Percentiles rank a stretch among this genome's conserved stretches.
These are phyloP conservation scores for Aspergillus glaucus DNA, from an alignment of 2,329 filamentous ascomycete species.

Conservation along the genomic window DNA sequence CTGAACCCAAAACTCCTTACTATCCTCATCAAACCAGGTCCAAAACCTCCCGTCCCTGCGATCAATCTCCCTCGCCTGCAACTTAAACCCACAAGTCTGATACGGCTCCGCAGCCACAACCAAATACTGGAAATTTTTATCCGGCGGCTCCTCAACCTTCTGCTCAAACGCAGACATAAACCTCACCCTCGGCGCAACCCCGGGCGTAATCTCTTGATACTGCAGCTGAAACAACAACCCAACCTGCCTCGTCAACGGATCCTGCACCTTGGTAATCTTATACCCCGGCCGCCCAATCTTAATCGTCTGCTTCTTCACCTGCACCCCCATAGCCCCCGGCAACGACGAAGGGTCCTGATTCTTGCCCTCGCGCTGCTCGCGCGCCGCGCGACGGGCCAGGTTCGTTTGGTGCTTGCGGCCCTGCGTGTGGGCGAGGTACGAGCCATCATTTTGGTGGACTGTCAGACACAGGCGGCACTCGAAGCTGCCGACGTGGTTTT, in stretches of 20 bases:
- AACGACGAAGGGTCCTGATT: conserved; percentile 56
- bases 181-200: conserved; percentile 72
- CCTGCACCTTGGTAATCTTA: conserved; percentile 93
- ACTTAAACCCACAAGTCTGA: conserved; percentile 94
- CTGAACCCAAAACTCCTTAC: conserved; percentile 96
- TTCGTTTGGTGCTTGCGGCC: conserved; percentile 99
- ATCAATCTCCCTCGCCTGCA: conserved; percentile 90
- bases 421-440: conserved; percentile 96
- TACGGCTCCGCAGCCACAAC: conserved; percentile 95
- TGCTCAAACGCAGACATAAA: conserved; percentile 99
- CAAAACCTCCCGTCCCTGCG: conserved; percentile 82
- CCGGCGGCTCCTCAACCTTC: conserved; percentile 82
- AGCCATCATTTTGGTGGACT: conserved; percentile 97
- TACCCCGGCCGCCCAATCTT: conserved; percentile 97
- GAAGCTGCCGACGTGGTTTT: conserved; percentile 97
- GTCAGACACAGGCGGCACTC: conserved; percentile 96
- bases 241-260: conserved; percentile 80
- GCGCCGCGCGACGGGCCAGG: conserved; percentile 87
- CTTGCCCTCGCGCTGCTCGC: conserved; percentile 85
- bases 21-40: conserved; percentile 90
- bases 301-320: conserved; percentile 73
- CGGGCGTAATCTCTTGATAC: conserved; percentile 80
- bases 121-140: conserved; percentile 91
- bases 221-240: conserved; percentile 94
- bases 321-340: conserved; percentile 70